Conservation (phyloP, 768 basidiomycete species). For the Cystofilobasidium bisporidii region DNA sequence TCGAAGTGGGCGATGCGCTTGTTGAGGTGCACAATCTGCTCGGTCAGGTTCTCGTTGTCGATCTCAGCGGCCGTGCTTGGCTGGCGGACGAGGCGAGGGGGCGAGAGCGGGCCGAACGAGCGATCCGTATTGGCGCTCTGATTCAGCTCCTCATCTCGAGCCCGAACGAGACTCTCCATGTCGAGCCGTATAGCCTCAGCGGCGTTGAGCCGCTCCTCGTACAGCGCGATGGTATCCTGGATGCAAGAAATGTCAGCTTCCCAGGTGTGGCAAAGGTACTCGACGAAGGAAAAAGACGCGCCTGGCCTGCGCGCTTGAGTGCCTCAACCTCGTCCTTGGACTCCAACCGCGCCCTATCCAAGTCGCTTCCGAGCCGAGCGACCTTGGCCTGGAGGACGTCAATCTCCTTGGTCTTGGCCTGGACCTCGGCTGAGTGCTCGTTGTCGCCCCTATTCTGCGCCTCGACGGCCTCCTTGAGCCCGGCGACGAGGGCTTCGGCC, state of each 20-base stretch:
- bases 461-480: conserved; percentile 34
- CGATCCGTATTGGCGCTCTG: background rate
- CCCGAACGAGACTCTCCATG: conserved; percentile 46
- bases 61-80: conserved; percentile 72
- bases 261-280: background rate
- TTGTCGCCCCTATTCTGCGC: conserved; percentile 19
- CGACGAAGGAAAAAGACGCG: conserved; percentile 37
- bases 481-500: conserved; percentile 43
- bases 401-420: conserved; percentile 22
- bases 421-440: conserved; percentile 2
- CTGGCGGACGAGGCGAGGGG: conserved; percentile 1
- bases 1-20: conserved; percentile 65
- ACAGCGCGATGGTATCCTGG: conserved; percentile 90
- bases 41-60: conserved; percentile 83
- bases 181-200: conserved; percentile 67
- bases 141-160: conserved; percentile 33
- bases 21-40: conserved; percentile 81
- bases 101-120: background rate
- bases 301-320: conserved; percentile 78
- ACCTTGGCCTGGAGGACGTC: conserved; percentile 20
- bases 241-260: too few relatives aligned
- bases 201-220: conserved; percentile 73
- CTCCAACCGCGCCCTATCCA: conserved; percentile 56
- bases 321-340: conserved; percentile 68
- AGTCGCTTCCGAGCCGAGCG: conserved; percentile 35